These are phyloP conservation scores for Pecoramyces ruminantium DNA, from an alignment of 192 early-diverging fungal species.

Conservation along the genomic window DNA sequence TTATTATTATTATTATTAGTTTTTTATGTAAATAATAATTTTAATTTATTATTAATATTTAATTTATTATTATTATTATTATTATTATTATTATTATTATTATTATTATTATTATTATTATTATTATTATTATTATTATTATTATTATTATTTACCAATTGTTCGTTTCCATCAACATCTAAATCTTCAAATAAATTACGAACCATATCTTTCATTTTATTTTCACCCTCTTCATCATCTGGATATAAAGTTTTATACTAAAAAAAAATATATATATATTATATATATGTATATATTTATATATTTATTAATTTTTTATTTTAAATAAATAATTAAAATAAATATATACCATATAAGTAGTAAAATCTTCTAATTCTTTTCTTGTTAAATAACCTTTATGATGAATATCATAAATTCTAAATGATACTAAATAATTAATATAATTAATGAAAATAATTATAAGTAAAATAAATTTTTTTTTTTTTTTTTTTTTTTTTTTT, in stretches of 20 bases:
- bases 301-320: too few species aligned
- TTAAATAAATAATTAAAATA: too few species aligned
- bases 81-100: too few species aligned
- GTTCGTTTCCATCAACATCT: conserved; percentile 62
- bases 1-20: too few species aligned
- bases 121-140: too few species aligned
- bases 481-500: conserved; percentile 52
- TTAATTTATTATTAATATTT: too few species aligned
- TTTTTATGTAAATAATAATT: too few species aligned
- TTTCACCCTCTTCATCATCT: conserved; percentile 46
- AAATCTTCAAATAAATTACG: conserved; percentile 57
- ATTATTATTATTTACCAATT: conserved; percentile 32
- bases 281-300: too few species aligned
- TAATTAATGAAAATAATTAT: conserved; percentile 17
- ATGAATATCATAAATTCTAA: conserved; percentile 63
- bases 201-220: conserved; percentile 44
- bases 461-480: conserved; percentile 39
- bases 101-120: too few species aligned
- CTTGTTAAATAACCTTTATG: conserved; percentile 55
- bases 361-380: conserved; percentile 49
- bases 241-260: neutral
- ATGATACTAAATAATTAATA: conserved; percentile 48
- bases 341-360: conserved; percentile 48
- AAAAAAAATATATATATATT: too few species aligned
- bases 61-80: too few species aligned